Evolutionary conservation across 495 filamentous ascomycete genomes (phyloP), one percentile per base, ranked within the genome.

Genomic region (Chaetomium cochliodes): DNA sequence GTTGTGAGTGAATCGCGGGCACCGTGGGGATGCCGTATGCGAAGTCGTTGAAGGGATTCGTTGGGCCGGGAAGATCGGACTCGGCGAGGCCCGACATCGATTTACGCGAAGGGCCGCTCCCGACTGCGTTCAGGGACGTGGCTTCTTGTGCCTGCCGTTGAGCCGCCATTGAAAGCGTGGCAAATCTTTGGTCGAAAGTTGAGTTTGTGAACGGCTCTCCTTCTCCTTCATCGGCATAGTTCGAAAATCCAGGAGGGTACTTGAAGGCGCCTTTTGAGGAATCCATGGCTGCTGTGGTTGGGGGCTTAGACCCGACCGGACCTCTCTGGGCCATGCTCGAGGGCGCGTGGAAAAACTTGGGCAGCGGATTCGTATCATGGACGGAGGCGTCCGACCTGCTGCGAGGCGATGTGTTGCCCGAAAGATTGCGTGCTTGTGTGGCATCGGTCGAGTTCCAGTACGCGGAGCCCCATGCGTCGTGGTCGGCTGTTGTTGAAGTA

Each of bases 401-500:
- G 60, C 73, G 54, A 2, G 75, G 75, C 9, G 75, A 75, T 22
- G 70, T 73, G 47, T 63, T 71, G 47, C 69, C 73, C 5, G 73
- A 72, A 6, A 59, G 60, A 47, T 53, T 67, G 23, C 73, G 69
- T 9, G 65, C n/a, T 18, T 65, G 65, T 18, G 68, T 61, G 28
- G 77, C 73, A 59, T 85, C 84, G 22, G 83, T 68, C 5, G 80
- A 75, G 61, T 77, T 80, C 88, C 88, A 90, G 0, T 83, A 80
- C 3, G 79, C 65, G 18, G 78, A 78, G 30, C 71, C 69, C 69
- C 70, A 74, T 5, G 68, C 85, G 69, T 91, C 87, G 2, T 85
- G 82, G 68, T 88, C 87, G 2, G 88, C 90, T 2, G 86, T 81
- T 3, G 85, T 79, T 49, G 89, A n/a, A n/a, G n/a, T 72, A 33